Conservation (phyloP, 345 rosid species). For the Conringia planisiliqua region DNA sequence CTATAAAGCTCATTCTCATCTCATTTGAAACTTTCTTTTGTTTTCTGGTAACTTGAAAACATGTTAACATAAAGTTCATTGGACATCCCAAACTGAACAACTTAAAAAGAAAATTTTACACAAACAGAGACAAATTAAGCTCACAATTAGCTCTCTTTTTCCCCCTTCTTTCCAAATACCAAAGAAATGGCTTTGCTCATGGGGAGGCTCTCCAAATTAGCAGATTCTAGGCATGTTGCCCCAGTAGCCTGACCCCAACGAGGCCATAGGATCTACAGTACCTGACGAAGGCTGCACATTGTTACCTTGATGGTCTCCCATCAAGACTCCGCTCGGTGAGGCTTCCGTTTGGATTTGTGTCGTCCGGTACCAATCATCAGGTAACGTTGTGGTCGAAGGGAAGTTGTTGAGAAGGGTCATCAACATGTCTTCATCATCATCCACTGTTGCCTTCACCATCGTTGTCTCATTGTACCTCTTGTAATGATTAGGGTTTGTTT, state of each 20-base stretch:
- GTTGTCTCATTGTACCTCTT: constrained; percentile 33
- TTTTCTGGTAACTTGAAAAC: neutral
- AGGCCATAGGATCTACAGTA: constrained; percentile 31
- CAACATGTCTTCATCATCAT: constrained; percentile 56
- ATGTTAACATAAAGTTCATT: constrained; percentile 15
- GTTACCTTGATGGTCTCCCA: constrained; percentile 15
- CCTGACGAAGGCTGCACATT: neutral
- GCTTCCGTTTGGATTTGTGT: constrained; percentile 13
- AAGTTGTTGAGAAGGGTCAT: constrained; percentile 62
- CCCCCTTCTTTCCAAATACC: neutral
- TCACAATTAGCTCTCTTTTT: constrained; percentile 13
- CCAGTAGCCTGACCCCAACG: constrained; percentile 45
- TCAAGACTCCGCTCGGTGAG: constrained; percentile 11
- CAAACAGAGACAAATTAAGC: constrained; percentile 20
- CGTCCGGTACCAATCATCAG: constrained; percentile 64
- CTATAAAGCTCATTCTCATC: neutral
- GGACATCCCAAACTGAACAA: constrained; percentile 18
- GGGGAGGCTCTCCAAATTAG: constrained; percentile 19
- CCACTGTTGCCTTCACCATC: constrained; percentile 44
- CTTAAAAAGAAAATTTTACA: constrained; percentile 18
- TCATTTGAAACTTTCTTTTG: neutral
- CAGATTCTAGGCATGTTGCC: constrained; percentile 65
- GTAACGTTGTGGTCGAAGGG: constrained; percentile 55
- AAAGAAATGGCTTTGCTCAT: constrained; percentile 10
- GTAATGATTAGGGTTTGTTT: constrained; percentile 20